phyloP scores from a whole-genome alignment of 2,329 filamentous ascomycete species.

The Trichoderma guizhouense region DNA sequence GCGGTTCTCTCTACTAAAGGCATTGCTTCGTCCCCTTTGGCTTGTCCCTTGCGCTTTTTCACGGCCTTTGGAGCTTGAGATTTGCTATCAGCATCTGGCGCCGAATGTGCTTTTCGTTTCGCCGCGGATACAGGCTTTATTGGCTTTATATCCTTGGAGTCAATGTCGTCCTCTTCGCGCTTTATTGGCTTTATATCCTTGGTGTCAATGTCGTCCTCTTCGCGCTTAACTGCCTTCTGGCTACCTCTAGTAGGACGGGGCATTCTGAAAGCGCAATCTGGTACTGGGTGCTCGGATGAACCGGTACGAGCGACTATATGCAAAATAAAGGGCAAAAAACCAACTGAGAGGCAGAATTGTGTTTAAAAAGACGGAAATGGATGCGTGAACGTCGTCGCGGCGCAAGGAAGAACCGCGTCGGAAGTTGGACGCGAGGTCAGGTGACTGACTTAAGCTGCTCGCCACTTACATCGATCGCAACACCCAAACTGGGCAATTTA shows the following conservation, averaged over 20 bases:
- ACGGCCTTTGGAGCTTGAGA: neutral
- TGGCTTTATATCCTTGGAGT: conserved; percentile 22
- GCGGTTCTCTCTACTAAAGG: conserved; percentile 68
- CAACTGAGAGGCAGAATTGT: neutral
- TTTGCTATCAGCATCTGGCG: neutral
- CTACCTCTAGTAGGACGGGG: conserved; percentile 35
- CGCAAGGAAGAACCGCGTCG: neutral
- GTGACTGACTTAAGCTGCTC: conserved; percentile 20
- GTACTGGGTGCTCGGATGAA: neutral
- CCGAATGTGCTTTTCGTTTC: conserved; percentile 24
- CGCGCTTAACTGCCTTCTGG: conserved; percentile 32
- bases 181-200: conserved; percentile 24
- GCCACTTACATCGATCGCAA: conserved; percentile 1
- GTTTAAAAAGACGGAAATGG: neutral
- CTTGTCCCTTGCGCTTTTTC: conserved; percentile 29
- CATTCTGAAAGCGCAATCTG: conserved; percentile 26
- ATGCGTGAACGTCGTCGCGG: neutral
- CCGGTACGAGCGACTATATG: neutral
- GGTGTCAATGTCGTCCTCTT: conserved; percentile 26
- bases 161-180: conserved; percentile 30
- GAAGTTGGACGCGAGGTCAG: conserved; percentile 21
- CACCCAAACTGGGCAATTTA: neutral
- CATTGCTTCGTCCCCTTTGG: conserved; percentile 42
- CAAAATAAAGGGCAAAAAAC: neutral
- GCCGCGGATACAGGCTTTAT: conserved; percentile 23